Evolutionary conservation across 768 basidiomycete genomes (phyloP), one percentile per base, ranked within the genome.

Genomic region (Leccinum pellstonianum): DNA sequence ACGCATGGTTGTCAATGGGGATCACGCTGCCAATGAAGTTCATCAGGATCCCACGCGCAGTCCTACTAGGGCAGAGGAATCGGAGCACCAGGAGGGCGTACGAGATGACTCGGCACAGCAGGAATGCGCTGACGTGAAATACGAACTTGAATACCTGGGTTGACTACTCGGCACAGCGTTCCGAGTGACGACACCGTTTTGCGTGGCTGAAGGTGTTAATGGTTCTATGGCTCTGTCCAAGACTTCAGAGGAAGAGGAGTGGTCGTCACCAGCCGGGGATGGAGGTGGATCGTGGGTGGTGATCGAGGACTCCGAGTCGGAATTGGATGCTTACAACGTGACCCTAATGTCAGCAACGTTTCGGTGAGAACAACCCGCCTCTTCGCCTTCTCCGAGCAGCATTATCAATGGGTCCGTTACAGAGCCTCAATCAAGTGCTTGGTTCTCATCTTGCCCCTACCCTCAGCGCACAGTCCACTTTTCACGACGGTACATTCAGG

Each of bases 401-500:
- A 69, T 70, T 68, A 70, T 68, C 63, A 47, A 50, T 63, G 50
- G 54, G 52, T 50, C 33, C 52, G 3, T 56, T 43, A 12, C 81
- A 83, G 79, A 82, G 83, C 67, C 74, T 87, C 60, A 82, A 83
- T 29, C 84, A 86, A 69, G 86, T 86, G 27, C 75, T 87, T 52
- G 84, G 82, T 43, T 70, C 75, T 7, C 85, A 85, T 71, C 74
- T 83, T 52, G 68, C 79, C 65, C 76, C 74, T 65, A 71, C 75
- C 46, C 67, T 76, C 55, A 72, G 61, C 41, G 61, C 64, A 58
- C 76, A 76, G 58, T 66, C 68, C 27, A 58, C 69, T 27, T 74
- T 74, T 48, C 73, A 75, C 54, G 74, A 75, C 31, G 52, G 62
- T 17, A 37, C 63, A 25, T 74, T 70, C 33, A 63, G 73, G 52